Percentiles rank a stretch among this genome's conserved stretches.
These are phyloP conservation scores for Saturnispora zaruensis DNA, from an alignment of 805 yeast species.

Conservation along the genomic window DNA sequence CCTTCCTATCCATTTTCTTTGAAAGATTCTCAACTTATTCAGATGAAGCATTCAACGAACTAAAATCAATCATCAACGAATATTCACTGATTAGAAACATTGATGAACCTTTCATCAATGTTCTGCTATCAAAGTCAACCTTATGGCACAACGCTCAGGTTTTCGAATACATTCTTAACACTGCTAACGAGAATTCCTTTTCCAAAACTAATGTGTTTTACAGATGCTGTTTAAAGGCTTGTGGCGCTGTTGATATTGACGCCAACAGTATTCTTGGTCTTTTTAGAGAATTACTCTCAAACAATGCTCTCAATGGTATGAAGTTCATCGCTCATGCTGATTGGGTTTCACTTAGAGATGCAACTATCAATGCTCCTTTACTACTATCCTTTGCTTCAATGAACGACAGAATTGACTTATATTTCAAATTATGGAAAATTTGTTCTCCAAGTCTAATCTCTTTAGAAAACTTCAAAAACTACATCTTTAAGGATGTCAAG, in stretches of 20 bases:
- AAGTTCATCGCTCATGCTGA: constrained; percentile 70
- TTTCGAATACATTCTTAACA: constrained; percentile 52
- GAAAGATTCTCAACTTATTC: constrained; percentile 43
- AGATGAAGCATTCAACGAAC: constrained; percentile 45
- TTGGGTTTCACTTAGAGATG: constrained; percentile 77
- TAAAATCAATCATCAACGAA: constrained; percentile 46
- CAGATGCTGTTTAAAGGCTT: constrained; percentile 63
- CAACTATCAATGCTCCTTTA: constrained; percentile 45
- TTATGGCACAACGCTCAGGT: constrained; percentile 62
- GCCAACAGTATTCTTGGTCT: constrained; percentile 41
- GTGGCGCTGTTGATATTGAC: constrained; percentile 53
- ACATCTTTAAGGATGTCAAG: constrained; percentile 37
- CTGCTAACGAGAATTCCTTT: constrained; percentile 49
- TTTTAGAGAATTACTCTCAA: constrained; percentile 27
- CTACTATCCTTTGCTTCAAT: constrained; percentile 25
- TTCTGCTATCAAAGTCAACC: constrained; percentile 56
- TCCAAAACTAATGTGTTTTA: constrained; percentile 59
- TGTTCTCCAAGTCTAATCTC: constrained; percentile 42
- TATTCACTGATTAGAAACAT: constrained; percentile 50
- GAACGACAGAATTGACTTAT: constrained; percentile 42
- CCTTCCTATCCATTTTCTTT: constrained; percentile 63
- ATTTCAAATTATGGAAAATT: constrained; percentile 45
- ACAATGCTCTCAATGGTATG: constrained; percentile 46
- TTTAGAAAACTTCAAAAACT: constrained; percentile 37
- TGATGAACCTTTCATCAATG: constrained; percentile 79